Percentiles rank a stretch among this genome's conserved stretches.
These are phyloP conservation scores for Epichloe glyceriae DNA, from an alignment of 2,329 filamentous ascomycete species.

Conservation along the genomic window DNA sequence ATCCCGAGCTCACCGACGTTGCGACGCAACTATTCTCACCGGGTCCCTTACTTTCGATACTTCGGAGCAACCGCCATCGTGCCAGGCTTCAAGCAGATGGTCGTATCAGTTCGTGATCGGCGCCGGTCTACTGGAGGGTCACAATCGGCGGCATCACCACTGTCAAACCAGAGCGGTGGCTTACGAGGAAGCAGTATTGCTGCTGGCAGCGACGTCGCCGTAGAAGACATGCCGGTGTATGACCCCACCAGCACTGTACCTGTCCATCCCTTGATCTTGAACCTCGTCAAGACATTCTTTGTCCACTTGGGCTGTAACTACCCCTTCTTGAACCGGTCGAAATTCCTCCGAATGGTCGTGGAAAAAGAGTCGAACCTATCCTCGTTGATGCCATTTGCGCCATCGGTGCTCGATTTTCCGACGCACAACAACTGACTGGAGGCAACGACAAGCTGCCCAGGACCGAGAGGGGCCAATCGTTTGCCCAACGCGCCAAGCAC, in stretches of 20 bases:
- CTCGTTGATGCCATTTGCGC: slow-evolving; percentile 79
- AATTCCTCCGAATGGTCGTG: slow-evolving; percentile 61
- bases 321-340: slow-evolving; percentile 62
- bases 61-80: slow-evolving; percentile 87
- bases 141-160: slow-evolving; percentile 39
- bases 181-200: slow-evolving; percentile 25
- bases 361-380: slow-evolving; percentile 71
- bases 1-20: slow-evolving; percentile 28
- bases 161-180: slow-evolving; percentile 25
- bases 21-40: slow-evolving; percentile 41
- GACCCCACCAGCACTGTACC: slow-evolving; percentile 58
- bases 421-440: slow-evolving; percentile 35
- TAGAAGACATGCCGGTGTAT: slow-evolving; percentile 57
- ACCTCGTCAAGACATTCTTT: slow-evolving; percentile 72
- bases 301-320: slow-evolving; percentile 73
- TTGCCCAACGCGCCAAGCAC: slow-evolving; percentile 71
- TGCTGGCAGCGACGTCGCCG: slow-evolving; percentile 28
- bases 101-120: slow-evolving; percentile 58
- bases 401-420: slow-evolving; percentile 68
- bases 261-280: slow-evolving; percentile 61
- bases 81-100: slow-evolving; percentile 87
- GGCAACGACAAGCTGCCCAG: slow-evolving; percentile 34
- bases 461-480: slow-evolving; percentile 63
- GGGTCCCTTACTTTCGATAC: slow-evolving; percentile 81
- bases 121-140: slow-evolving; percentile 46